Conservation (phyloP, 2,329 filamentous ascomycete species). For the Trichoderma endophyticum region DNA sequence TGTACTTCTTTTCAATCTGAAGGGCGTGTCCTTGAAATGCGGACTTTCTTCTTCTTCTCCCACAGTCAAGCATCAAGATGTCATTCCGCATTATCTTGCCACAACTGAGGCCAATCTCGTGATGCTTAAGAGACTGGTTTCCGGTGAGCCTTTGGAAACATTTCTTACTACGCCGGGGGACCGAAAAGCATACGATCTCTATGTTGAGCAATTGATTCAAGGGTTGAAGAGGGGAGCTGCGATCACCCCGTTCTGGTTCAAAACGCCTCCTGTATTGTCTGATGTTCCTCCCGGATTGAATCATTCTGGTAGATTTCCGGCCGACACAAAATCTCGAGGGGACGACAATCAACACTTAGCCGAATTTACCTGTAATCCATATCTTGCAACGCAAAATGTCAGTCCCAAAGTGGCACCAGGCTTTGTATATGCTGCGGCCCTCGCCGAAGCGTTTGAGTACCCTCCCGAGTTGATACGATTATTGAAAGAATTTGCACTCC, state of each 20-base stretch:
- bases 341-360: too few relatives aligned
- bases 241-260: background rate
- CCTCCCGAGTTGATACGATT: background rate
- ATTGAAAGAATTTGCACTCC: background rate
- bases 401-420: background rate
- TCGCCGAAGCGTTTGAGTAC: background rate
- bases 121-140: background rate
- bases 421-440: background rate
- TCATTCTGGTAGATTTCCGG: background rate
- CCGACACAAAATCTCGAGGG: background rate
- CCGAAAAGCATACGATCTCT: background rate
- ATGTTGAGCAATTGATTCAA: background rate
- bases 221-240: background rate
- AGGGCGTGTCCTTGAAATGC: background rate
- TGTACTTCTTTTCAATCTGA: background rate
- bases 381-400: background rate
- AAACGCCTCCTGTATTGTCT: background rate
- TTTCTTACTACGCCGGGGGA: background rate
- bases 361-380: background rate
- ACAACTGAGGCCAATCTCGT: background rate
- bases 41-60: background rate
- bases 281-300: background rate
- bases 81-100: background rate
- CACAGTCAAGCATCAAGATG: background rate
- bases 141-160: background rate